Evolutionary conservation across 192 early-diverging fungal genomes (phyloP).

Genomic region (Backusella tuberculispora): DNA sequence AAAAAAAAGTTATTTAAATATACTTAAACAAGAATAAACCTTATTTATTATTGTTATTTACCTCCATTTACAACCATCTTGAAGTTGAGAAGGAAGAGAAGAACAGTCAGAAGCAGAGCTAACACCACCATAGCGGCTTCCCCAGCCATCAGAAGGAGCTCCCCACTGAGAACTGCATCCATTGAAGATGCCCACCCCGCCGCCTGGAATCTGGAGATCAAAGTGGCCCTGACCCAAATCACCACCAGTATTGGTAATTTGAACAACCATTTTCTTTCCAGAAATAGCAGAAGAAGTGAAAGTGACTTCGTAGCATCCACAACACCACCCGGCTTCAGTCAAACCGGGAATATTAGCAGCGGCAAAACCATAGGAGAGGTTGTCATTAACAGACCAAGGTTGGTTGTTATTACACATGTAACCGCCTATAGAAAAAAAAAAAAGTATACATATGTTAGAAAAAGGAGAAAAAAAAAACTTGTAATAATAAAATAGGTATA

Average conservation of each 20-base stretch:
- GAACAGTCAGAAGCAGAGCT: conserved; percentile 18
- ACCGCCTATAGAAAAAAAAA: conserved; percentile 25
- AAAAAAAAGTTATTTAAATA: background rate
- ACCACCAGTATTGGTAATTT: conserved; percentile 35
- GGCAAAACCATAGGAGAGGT: conserved; percentile 38
- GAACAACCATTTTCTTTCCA: conserved; percentile 35
- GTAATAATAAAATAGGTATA: background rate
- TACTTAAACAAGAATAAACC: background rate
- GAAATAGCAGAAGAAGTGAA: conserved; percentile 25
- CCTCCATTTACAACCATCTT: conserved; percentile 33
- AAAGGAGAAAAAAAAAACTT: background rate
- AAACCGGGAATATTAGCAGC: conserved; percentile 32
- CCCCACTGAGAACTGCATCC: conserved; percentile 28
- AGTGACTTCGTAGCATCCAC: conserved; percentile 32
- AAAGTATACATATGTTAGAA: background rate
- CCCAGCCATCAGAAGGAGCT: conserved; percentile 29
- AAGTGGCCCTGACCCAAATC: conserved; percentile 30
- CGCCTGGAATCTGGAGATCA: conserved; percentile 35
- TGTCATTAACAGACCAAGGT: conserved; percentile 31
- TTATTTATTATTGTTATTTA: background rate
- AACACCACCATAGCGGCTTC: conserved; percentile 28
- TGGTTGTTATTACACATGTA: conserved; percentile 36
- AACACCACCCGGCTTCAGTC: conserved; percentile 27
- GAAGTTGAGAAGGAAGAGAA: conserved; percentile 22
- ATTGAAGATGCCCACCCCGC: conserved; percentile 38